Base-by-base conservation (phyloP, 116 monocot genomes). In the Iris pallida region DNA sequence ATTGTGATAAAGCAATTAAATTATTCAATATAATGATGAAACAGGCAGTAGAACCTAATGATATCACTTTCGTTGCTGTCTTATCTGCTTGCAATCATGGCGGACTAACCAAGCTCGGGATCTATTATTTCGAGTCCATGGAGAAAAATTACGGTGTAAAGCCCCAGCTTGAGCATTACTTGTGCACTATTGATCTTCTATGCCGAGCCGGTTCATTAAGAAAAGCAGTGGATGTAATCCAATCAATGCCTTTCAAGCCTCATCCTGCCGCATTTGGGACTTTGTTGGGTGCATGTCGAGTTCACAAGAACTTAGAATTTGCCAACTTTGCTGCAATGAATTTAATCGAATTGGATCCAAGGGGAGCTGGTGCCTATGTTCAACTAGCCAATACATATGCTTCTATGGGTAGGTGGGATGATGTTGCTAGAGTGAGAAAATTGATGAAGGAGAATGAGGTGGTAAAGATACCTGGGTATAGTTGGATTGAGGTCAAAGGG, bases 321-420 rank as follows among this genome's bases (percentile, higher is more conserved):
- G 91, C 88, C 14, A 82, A 87, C 14, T 82, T 85, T 69, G 80
- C 88, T 7, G 91, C 82, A 7, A 18, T 9, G 12, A 87, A 74
- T 17, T 71, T 91, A 18, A 72, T 91, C 18, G 88, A 91, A 52
- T 42, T 83, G 20, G 78, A 88, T 12, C 85, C 91, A 12, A 75
- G 61, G 16, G 78, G 66, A 68, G 84, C 87, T 47, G 83, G 91
- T 8, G 82, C 88, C 7, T 91, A 91, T 71, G 88, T 91, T 5
- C 88, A 88, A 45, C 73, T 91, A 13, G 91, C 87, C 52, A 91
- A 88, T 63, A 66, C 85, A 5, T 91, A 91, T 79, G 80, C 88
- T 6, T 80, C 81, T 0, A 59, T 71, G 78, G 73, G 71, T 15
- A 72, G 64, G 64, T 87, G 85, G 82, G 65, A 60, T 20, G 85